These are phyloP conservation scores for Xylaria castorea DNA, from an alignment of 495 filamentous ascomycete genomes.

Conservation along the genomic window DNA sequence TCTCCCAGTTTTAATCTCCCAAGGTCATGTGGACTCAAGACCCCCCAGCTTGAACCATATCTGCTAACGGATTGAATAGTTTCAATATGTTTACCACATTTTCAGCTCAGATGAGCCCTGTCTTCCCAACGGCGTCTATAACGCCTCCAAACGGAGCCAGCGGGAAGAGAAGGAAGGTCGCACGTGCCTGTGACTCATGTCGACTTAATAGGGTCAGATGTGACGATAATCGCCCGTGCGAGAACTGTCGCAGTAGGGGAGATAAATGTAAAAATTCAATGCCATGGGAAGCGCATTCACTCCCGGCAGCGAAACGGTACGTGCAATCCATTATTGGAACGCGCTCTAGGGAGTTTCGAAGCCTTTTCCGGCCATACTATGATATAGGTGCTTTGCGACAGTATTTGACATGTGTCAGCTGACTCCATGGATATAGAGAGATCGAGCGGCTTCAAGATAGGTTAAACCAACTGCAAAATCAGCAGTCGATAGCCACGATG, in stretches of 20 bases:
- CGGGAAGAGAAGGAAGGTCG: slow-evolving; percentile 15
- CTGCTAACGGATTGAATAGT: neutral
- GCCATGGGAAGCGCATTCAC: slow-evolving; percentile 4
- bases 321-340: neutral
- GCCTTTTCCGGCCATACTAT: neutral
- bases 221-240: slow-evolving; percentile 15
- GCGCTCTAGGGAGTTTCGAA: neutral
- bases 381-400: neutral
- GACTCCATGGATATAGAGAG: neutral
- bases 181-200: slow-evolving; percentile 22
- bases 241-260: slow-evolving; percentile 19
- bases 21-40: neutral
- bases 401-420: neutral
- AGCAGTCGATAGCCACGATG: neutral
- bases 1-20: neutral
- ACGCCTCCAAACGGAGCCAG: slow-evolving; percentile 22
- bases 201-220: slow-evolving; percentile 19
- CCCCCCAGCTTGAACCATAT: neutral
- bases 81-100: slow-evolving; percentile 22
- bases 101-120: slow-evolving; percentile 24
- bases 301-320: neutral
- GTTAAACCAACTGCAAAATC: neutral
- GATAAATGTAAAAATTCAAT: slow-evolving; percentile 8
- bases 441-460: slow-evolving; percentile 3
- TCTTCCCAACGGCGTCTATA: neutral